Conservation (phyloP, 2,329 filamentous ascomycete species). For the Colletotrichum sp. region DNA sequence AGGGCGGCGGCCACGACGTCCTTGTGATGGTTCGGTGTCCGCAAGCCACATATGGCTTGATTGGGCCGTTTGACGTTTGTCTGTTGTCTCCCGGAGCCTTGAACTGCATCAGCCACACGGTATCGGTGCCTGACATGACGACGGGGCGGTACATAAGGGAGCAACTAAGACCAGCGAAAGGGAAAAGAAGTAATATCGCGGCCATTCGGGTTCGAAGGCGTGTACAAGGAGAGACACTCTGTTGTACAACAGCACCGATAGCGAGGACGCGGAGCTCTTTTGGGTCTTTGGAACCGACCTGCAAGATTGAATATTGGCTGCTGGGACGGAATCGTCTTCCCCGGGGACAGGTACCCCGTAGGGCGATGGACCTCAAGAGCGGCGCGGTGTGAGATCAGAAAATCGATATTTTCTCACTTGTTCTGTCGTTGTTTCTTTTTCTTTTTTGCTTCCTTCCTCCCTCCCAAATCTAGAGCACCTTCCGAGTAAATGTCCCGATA, state of each 20-base stretch:
- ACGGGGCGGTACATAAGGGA: not conserved
- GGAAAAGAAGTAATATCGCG: not conserved
- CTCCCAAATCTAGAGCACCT: not conserved
- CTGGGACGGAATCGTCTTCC: not conserved
- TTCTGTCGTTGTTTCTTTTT: not conserved
- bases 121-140: constrained; percentile 17
- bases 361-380: not conserved
- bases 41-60: constrained; percentile 14
- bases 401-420: not conserved
- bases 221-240: not conserved
- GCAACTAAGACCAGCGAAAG: not conserved
- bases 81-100: constrained; percentile 4
- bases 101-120: not conserved
- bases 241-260: not conserved
- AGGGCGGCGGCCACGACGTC: not conserved
- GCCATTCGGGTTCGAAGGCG: not conserved
- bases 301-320: not conserved
- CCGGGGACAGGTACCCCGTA: not conserved
- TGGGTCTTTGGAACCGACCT: not conserved
- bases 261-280: not conserved
- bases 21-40: not conserved
- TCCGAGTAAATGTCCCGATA: not conserved
- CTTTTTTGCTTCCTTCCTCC: not conserved
- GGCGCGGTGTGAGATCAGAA: not conserved
- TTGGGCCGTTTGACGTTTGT: not conserved